Evolutionary conservation across 1,284 basidiomycete species (phyloP).

Genomic region (Leccinum insigne): DNA sequence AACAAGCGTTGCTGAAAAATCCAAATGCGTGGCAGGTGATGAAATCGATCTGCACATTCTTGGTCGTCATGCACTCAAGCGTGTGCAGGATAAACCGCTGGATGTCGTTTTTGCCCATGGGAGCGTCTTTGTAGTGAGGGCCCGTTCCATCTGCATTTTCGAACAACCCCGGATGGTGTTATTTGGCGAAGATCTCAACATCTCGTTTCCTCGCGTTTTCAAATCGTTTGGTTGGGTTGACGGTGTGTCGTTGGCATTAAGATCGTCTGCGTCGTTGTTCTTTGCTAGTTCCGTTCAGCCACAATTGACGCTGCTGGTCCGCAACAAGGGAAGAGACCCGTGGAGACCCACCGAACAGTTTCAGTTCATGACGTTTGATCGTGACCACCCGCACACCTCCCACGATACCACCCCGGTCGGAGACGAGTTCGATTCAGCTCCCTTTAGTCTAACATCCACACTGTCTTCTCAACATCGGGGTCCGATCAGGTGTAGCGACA

Average conservation of each 20-base stretch:
- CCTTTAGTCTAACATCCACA: constrained; percentile 36
- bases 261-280: constrained; percentile 11
- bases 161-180: constrained; percentile 36
- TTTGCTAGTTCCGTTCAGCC: constrained; percentile 13
- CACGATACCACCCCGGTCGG: constrained; percentile 2
- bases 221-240: constrained; percentile 68
- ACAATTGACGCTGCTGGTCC: constrained; percentile 50
- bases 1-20: constrained; percentile 47
- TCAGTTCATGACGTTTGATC: constrained; percentile 40
- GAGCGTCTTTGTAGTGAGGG: constrained; percentile 55
- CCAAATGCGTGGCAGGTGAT: constrained; percentile 27
- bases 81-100: constrained; percentile 43
- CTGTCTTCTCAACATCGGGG: constrained; percentile 38
- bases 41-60: constrained; percentile 7
- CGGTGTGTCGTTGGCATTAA: constrained; percentile 44
- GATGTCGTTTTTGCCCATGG: constrained; percentile 50
- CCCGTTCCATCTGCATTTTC: constrained; percentile 57
- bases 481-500: constrained; percentile 48
- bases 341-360: constrained; percentile 51
- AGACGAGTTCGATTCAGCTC: constrained; percentile 43
- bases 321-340: constrained; percentile 56
- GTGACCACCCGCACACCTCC: constrained; percentile 1
- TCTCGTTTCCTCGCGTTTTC: constrained; percentile 39
- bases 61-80: constrained; percentile 16
- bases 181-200: constrained; percentile 11